These are phyloP conservation scores for Venturia asperata DNA, from an alignment of 2,329 filamentous ascomycete species.

Conservation along the genomic window DNA sequence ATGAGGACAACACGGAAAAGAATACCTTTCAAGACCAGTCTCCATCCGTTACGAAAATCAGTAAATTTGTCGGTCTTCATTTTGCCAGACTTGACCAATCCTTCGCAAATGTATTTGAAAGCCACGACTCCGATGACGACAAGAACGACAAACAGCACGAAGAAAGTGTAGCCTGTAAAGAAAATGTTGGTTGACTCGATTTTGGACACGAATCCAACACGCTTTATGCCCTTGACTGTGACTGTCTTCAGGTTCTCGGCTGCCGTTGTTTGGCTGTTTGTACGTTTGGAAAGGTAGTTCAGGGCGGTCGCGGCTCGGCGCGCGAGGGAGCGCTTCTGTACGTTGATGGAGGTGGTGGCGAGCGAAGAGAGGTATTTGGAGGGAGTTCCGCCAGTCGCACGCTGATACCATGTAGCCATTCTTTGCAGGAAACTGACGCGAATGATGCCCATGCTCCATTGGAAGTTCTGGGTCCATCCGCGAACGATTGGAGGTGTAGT, in stretches of 20 bases:
- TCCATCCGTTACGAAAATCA: slow-evolving; percentile 93
- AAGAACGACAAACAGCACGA: slow-evolving; percentile 74
- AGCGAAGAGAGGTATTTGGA: slow-evolving; percentile 70
- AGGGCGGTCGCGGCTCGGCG: slow-evolving; percentile 45
- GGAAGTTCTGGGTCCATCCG: slow-evolving; percentile 94
- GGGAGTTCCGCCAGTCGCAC: slow-evolving; percentile 80
- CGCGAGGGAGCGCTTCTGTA: slow-evolving; percentile 60
- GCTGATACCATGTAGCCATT: slow-evolving; percentile 93
- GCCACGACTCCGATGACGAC: slow-evolving; percentile 64
- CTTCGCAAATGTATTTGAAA: slow-evolving; percentile 77
- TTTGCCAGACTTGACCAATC: slow-evolving; percentile 64
- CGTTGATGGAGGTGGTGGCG: slow-evolving; percentile 69
- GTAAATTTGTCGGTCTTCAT: slow-evolving; percentile 81
- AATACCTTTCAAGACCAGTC: slow-evolving; percentile 85
- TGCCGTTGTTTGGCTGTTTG: slow-evolving; percentile 34
- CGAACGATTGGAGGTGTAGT: slow-evolving; percentile 78
- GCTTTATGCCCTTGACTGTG: slow-evolving; percentile 72
- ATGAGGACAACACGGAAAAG: slow-evolving; percentile 85
- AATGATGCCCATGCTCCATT: slow-evolving; percentile 97
- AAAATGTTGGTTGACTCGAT: slow-evolving; percentile 93
- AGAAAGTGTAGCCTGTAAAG: slow-evolving; percentile 84
- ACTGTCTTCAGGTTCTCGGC: slow-evolving; percentile 28
- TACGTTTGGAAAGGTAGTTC: slow-evolving; percentile 26
- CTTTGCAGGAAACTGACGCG: slow-evolving; percentile 76
- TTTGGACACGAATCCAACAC: slow-evolving; percentile 74